Base-by-base conservation (phyloP, 805 yeast genomes). In the Soucietia sequanensis region DNA sequence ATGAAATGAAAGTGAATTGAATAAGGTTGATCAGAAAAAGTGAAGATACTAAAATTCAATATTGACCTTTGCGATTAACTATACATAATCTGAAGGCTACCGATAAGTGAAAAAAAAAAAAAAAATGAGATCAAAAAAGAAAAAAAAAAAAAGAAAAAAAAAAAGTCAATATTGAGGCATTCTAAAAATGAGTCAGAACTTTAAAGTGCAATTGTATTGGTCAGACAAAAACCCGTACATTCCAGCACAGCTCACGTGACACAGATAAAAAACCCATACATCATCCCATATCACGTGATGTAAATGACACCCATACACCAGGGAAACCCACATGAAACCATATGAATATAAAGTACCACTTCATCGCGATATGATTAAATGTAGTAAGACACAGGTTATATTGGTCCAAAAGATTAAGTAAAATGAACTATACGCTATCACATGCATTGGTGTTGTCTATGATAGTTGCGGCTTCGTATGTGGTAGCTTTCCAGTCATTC, bases 401-500 rank as follows among this genome's bases (percentile, higher is more conserved):
- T n/a, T n/a, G n/a, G n/a, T n/a, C n/a, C n/a, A n/a, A n/a, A 11
- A 22, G 5, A 22, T 22, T 16, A 24, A 16, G 7, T 12, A 10
- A 6, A 14, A 24, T 24, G 27, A 16, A 24, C 6, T 24, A 24
- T 24, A 24, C 27, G 12, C 13, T 24, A n/a, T 14, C 12, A 9
- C 20, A 15, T 11, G 23, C 11, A 21, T 13, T n/a, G 22, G 27
- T 17, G 15, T 34, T 27, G 37, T 16, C 22, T 13, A 11, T 13
- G 14, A 27, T 14, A 6, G 23, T 19, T 26, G 20, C 28, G 23
- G 35, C 60, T 9, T 57, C 69, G 3, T 79, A 77, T 48, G 82
- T 79, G 11, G 46, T 55, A 3, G 62, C 58, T 19, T 57, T 78
- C 11, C 69, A 69, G 43, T 33, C 58, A 13, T 23, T 32, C 9